Evolutionary conservation across 2,329 filamentous ascomycete species (phyloP).

Genomic region (Neopestalotiopsis rosae): DNA sequence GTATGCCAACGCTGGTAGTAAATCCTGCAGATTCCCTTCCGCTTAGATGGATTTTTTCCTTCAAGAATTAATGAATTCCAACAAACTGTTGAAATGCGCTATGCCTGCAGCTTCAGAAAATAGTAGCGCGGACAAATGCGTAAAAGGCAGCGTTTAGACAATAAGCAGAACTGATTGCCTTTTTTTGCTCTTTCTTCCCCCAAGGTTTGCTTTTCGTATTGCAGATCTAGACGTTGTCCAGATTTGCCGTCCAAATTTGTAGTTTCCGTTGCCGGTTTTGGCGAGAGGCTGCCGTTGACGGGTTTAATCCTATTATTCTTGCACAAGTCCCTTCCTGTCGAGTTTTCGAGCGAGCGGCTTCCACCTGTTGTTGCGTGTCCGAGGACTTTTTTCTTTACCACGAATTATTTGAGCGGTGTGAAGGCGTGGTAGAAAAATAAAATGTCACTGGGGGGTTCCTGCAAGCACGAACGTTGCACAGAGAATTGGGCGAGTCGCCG

Average conservation of each 20-base stretch:
- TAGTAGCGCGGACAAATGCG: not conserved
- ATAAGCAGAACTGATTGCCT: not conserved
- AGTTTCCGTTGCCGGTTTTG: not conserved
- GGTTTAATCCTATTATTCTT: not conserved
- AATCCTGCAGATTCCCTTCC: not conserved
- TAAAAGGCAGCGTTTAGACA: not conserved
- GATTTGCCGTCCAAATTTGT: not conserved
- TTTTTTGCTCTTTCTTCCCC: not conserved
- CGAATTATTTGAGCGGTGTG: not conserved
- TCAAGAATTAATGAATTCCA: not conserved
- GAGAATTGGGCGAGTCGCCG: slow-evolving; percentile 25
- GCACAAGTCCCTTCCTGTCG: not conserved
- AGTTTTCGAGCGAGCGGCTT: not conserved
- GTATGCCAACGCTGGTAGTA: not conserved
- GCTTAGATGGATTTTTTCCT: not conserved
- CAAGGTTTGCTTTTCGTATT: not conserved
- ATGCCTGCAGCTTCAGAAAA: not conserved
- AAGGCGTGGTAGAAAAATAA: not conserved
- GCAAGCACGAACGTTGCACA: slow-evolving; percentile 16
- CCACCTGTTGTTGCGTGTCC: not conserved
- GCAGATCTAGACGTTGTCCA: not conserved
- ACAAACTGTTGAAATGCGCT: not conserved
- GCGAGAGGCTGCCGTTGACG: not conserved
- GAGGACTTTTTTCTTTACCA: slow-evolving; percentile 3
- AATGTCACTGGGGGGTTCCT: slow-evolving; percentile 2